Evolutionary conservation across 2,329 filamentous ascomycete species (phyloP).

Genomic region (Aspergillus hortae): DNA sequence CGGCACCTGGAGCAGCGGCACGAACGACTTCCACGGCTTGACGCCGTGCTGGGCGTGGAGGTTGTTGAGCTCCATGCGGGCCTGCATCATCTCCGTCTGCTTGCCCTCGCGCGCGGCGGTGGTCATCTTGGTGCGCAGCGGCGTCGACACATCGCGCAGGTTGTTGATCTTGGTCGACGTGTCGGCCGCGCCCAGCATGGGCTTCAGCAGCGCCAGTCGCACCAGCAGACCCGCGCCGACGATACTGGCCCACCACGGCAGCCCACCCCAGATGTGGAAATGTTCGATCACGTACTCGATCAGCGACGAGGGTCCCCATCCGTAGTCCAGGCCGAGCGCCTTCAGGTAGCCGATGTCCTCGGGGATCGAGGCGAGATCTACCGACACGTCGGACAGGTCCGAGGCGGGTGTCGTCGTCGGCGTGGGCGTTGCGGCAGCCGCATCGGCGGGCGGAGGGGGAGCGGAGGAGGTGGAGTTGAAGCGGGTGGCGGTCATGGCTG

Average conservation of each 20-base stretch:
- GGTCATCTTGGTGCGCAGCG: constrained; percentile 56
- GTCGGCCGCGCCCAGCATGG: constrained; percentile 61
- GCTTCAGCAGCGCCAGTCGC: constrained; percentile 63
- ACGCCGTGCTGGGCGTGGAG: constrained; percentile 57
- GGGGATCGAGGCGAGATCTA: constrained; percentile 55
- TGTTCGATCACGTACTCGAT: constrained; percentile 79
- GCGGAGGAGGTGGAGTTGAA: constrained; percentile 38
- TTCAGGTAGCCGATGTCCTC: constrained; percentile 80
- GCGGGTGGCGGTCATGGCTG: constrained; percentile 26
- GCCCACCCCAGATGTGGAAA: constrained; percentile 68
- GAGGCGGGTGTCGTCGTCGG: constrained; percentile 11
- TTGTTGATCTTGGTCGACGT: constrained; percentile 60
- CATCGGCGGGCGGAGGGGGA: constrained; percentile 12
- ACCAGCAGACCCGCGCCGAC: constrained; percentile 61
- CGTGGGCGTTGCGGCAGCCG: constrained; percentile 7
- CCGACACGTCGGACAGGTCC: constrained; percentile 21
- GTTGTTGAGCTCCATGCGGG: constrained; percentile 46
- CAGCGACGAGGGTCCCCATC: constrained; percentile 70
- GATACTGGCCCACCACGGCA: constrained; percentile 82
- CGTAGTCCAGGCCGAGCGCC: constrained; percentile 79
- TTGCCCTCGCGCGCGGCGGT: constrained; percentile 44
- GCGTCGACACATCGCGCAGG: constrained; percentile 56
- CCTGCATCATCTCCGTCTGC: constrained; percentile 44
- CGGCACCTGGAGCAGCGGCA: constrained; percentile 62
- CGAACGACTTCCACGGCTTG: constrained; percentile 47